A percentile compares a stretch with the other conserved stretches of the same genome.
Evolutionary conservation across 306 rosid species (phyloP).

Genomic region (Acacia crassicarpa): DNA sequence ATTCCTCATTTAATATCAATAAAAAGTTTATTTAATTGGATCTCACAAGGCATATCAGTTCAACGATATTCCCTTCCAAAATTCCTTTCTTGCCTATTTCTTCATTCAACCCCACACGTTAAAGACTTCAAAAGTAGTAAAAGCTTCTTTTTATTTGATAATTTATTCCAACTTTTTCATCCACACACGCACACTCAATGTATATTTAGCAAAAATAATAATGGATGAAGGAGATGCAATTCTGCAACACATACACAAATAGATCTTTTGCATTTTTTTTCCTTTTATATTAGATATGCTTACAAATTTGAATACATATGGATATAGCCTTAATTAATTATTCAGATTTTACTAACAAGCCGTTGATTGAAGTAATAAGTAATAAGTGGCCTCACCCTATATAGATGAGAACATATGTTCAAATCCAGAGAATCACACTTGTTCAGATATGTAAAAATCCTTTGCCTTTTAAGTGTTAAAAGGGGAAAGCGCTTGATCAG

Average conservation of each 20-base stretch:
- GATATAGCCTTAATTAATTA: background rate
- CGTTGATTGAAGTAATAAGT: too few relatives aligned
- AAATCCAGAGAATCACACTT: too few relatives aligned
- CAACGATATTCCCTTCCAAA: conserved; percentile 43
- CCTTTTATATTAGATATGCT: background rate
- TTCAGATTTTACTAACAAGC: too few relatives aligned
- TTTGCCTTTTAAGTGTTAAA: too few relatives aligned
- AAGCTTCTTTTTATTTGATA: conserved; percentile 33
- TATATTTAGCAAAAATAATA: conserved; percentile 55
- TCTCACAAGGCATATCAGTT: conserved; percentile 40
- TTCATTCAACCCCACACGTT: conserved; percentile 47
- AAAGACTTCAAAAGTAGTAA: conserved; percentile 45
- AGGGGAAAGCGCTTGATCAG: too few relatives aligned
- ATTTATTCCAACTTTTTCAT: conserved; percentile 14
- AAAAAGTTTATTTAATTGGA: conserved; percentile 22
- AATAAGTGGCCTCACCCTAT: too few relatives aligned
- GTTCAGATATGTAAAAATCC: too few relatives aligned
- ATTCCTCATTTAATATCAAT: conserved; percentile 29
- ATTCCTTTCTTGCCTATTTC: conserved; percentile 23
- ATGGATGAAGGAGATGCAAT: conserved; percentile 49
- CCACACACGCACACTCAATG: conserved; percentile 21
- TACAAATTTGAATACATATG: background rate
- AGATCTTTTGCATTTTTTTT: background rate
- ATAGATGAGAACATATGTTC: too few relatives aligned
- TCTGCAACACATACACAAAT: background rate